Base-by-base conservation (phyloP, 345 rosid genomes). In the Citrus mangshanensis region DNA sequence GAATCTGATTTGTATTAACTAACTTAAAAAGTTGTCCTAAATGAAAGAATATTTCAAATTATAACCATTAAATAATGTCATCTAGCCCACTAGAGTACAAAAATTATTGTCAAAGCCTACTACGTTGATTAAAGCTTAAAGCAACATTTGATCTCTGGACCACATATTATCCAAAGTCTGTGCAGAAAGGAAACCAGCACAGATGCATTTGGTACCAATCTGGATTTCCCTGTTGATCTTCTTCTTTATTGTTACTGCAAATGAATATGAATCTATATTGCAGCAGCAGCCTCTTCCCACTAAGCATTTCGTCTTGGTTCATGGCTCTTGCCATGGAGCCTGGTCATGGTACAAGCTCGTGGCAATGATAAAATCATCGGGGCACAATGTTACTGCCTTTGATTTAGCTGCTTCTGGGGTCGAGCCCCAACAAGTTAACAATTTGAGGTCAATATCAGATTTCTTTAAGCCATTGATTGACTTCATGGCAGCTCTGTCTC, bases 381-480 rank as follows among this genome's bases (percentile, higher is more conserved):
- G 82, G 32, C 82, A 81, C 63, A 73, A 13, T n/a, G 83, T 83
- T 28, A 87, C 86, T 1, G 78, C 89, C 2, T 67, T 54, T 5
- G 89, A 87, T 77, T 70, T 85, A 68, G 88, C 86, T 1, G 85
- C 85, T 73, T 87, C 86, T 3, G 88, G 88, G 60, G 64, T 85
- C 4, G 81, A 87, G 34, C 77, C 74, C 4, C 70, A 21, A 19
- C 88, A 72, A 55, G 82, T 46, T n/a, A 68, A 2, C 40, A 13
- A 21, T 65, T 76, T 87, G 61, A 21, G 9, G 8, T 83, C 85
- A 0, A 63, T 87, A 0, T 75, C 85, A 1, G 82, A 85, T 24
- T 87, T 85, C 34, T 72, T 78, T 6, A 64, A 69, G 82, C 86
- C 88, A 35, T 32, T 87, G 82, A 83, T 21, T 62, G 85, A 85